These are phyloP conservation scores for Scheffersomyces segobiensis DNA, from an alignment of 1,139 yeast species.

Conservation along the genomic window DNA sequence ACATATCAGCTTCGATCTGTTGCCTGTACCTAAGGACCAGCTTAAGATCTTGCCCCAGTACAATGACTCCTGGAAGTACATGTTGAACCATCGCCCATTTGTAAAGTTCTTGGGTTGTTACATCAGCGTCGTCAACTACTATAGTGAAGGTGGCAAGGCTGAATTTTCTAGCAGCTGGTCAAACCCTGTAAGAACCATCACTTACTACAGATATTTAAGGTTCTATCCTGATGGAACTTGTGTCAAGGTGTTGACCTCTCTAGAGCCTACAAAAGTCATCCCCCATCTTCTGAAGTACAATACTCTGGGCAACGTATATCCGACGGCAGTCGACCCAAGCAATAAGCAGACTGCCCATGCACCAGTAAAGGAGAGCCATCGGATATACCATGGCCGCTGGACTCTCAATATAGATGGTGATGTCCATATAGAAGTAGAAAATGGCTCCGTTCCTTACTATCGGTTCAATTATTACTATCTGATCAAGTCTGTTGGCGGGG, in stretches of 20 bases:
- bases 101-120: slow-evolving; percentile 81
- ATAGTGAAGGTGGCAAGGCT: slow-evolving; percentile 73
- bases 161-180: slow-evolving; percentile 70
- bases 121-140: slow-evolving; percentile 80
- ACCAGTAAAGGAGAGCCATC: slow-evolving; percentile 28
- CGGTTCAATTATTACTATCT: slow-evolving; percentile 62
- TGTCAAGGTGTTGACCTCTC: slow-evolving; percentile 60
- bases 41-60: slow-evolving; percentile 46
- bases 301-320: slow-evolving; percentile 4
- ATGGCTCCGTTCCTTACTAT: slow-evolving; percentile 66
- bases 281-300: slow-evolving; percentile 47
- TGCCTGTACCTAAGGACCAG: slow-evolving; percentile 47
- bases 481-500: slow-evolving; percentile 56
- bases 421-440: slow-evolving; percentile 54
- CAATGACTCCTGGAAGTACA: slow-evolving; percentile 52
- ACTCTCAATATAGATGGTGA: slow-evolving; percentile 47
- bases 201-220: slow-evolving; percentile 82
- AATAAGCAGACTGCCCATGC: not conserved
- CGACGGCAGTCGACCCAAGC: not conserved
- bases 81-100: slow-evolving; percentile 59
- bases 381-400: slow-evolving; percentile 55
- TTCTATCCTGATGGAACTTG: slow-evolving; percentile 81
- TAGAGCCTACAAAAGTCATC: slow-evolving; percentile 65
- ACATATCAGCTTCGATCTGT: slow-evolving; percentile 21
- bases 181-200: slow-evolving; percentile 77